Percentiles rank a stretch among this genome's conserved stretches.
Conservation (phyloP, 108 stramenopile species). For the Skeletonema grethae region DNA sequence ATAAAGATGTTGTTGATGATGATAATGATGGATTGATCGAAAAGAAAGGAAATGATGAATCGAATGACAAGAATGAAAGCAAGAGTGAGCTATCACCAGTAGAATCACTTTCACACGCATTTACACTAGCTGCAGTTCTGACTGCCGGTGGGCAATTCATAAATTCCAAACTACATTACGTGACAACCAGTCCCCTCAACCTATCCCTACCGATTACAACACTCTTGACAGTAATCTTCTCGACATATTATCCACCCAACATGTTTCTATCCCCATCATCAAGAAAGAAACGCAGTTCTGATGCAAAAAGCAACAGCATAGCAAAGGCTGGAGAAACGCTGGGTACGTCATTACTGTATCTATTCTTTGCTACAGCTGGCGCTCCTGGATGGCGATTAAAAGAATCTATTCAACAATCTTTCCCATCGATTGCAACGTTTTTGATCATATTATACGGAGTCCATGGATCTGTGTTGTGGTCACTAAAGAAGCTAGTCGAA, state of each 20-base stretch:
- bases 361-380: constrained; percentile 87
- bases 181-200: constrained; percentile 29
- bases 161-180: constrained; percentile 21
- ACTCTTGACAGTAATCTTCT: constrained; percentile 60
- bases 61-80: not conserved
- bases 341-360: constrained; percentile 67
- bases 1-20: constrained; percentile 52
- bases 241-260: constrained; percentile 49
- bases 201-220: constrained; percentile 67
- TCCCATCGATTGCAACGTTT: constrained; percentile 64
- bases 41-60: not conserved
- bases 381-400: constrained; percentile 75
- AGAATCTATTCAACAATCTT: constrained; percentile 62
- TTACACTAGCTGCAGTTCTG: constrained; percentile 56
- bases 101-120: constrained; percentile 40
- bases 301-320: constrained; percentile 17
- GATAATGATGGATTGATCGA: constrained; percentile 7
- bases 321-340: constrained; percentile 54
- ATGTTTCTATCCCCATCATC: constrained; percentile 27
- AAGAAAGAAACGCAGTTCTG: not conserved
- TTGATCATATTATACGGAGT: constrained; percentile 62
- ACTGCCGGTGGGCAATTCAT: constrained; percentile 28
- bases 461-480: constrained; percentile 59
- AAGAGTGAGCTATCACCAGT: constrained; percentile 22
- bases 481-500: constrained; percentile 31